Base-by-base conservation (phyloP, 176 grass and related monocot species). In the Otatea glauca region DNA sequence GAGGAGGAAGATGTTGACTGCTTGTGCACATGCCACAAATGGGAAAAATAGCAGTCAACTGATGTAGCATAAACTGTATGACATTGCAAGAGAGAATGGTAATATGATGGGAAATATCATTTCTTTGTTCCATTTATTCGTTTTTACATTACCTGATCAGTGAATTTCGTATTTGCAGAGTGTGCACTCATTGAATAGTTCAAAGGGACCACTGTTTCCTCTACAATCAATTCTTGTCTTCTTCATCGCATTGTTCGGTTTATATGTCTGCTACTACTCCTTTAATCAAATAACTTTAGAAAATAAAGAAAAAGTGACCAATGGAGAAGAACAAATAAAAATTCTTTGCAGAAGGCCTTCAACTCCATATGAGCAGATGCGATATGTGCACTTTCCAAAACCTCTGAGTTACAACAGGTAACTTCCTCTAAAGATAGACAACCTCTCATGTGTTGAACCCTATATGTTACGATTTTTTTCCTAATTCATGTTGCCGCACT, bases 361-460 rank as follows among this genome's bases (percentile, higher is more conserved):
- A 50, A 68, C 85, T 35, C 76, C 87, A 80, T 69, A 79, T 47
- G 47, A 88, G 37, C 87, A 90, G 42, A 93, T 85, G 53, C 37
- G 6, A 17, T 93, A 90, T 82, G 35, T 98, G 44, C 92, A 98
- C 51, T 92, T 98, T 88, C 92, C 96, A 65, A 80, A 72, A 61
- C 96, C 96, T 38, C 66, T 27, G 65, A 93, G 85, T 77, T 98
- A 93, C 50, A 82, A 41, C 63, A 95, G 96, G 96, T 95, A 67
- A 58, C 2, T 39, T 61, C 25, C 20, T 85, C 6, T 16, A 5
- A 85, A 24, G 12, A 47, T 53, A 56, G 42, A 42, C 70, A 72
- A 16, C 43, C 13, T 66, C 49, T 68, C 75, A 56, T 24, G 4
- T 70, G 50, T 29, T 51, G n/a, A 76, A 23, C 21, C 9, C 25